Base-by-base conservation (phyloP, 176 grass and related monocot species). In the Dendrocalamus sinicus region DNA sequence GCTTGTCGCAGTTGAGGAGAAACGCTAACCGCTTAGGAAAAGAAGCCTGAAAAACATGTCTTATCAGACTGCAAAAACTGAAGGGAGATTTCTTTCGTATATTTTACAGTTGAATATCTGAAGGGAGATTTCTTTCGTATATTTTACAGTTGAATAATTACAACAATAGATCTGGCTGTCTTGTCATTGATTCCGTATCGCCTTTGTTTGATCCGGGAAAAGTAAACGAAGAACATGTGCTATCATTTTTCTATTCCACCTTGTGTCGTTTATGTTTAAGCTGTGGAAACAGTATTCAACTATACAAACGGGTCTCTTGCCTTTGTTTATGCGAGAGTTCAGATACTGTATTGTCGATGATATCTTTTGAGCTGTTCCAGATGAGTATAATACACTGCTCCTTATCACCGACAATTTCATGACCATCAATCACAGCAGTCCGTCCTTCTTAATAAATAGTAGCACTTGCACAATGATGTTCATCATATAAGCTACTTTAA, bases 161-260 rank as follows among this genome's bases (percentile, higher is more conserved):
- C 64, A 77, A 20, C 7, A 61, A 17, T 17, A 85, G 86, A 91
- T 91, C 81, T 81, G 76, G 72, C 35, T 81, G 71, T 85, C 77
- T 59, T 84, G 54, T 85, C 55, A 81, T 72, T 70, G 85, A 81
- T 88, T 77, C 61, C 39, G 89, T 35, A 40, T 77, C 70, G 19
- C 53, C 76, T 72, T 88, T 84, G 67, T 88, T 88, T 88, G 81
- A 85, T 84, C 71, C 72, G 55, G 37, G 65, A 77, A 58, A 88
- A 73, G 70, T 88, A 88, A 88, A 88, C 86, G 64, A 88, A 58
- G 45, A 81, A 85, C 86, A 81, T 85, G 89, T 88, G 80, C 23
- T 44, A 28, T 9, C 85, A 9, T 7, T 91, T 88, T 88, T 84
- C 45, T 81, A 39, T 63, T 81, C 70, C 85, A 91, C n/a, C 53